Base-by-base conservation (phyloP, 495 filamentous ascomycete genomes). In the Xylaria telfairii region DNA sequence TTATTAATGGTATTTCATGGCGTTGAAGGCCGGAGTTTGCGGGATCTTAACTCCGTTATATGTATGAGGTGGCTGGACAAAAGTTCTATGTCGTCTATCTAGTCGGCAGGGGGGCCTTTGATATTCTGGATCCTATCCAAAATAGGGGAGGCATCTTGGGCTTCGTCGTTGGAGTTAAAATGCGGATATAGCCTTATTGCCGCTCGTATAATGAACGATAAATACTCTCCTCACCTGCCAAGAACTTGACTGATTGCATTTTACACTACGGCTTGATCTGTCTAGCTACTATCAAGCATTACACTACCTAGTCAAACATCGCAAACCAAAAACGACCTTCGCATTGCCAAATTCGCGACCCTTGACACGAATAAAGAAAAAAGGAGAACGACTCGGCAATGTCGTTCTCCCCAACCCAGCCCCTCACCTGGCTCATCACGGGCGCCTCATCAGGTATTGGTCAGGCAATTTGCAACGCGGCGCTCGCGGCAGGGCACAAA, bases 361-460 rank as follows among this genome's bases (percentile, higher is more conserved):
- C 42, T 10, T 46, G 42, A 19, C n/a, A n/a, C n/a, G 24, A 56
- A 32, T n/a, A 53, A 57, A 15, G 7, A 39, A 67, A 56, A 41
- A 57, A 17, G 28, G 32, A 19, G 19, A 37, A 56, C 28, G 32
- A 28, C 39, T 68, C 66, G 17, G 51, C 21, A 56, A 56, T 56
- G 51, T 56, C 26, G 51, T 56, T 26, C 51, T 56, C 26, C n/a
- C n/a, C n/a, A 56, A 56, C 21, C 26, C 24, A 56, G 51, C 51
- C 26, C 26, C 51, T 56, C 51, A 62, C 67, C 67, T 89, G 83
- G 82, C 78, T 89, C 66, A 83, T 89, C 65, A 88, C 85, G 0
- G 87, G 83, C 59, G 76, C 80, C 61, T 87, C 85, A 1, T 82
- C 80, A 13, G 87, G 87, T 56, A 83, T 89, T 63, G 87, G 87